Base-by-base conservation (phyloP, 305 asterid genomes). In the Solanum hybrid region DNA sequence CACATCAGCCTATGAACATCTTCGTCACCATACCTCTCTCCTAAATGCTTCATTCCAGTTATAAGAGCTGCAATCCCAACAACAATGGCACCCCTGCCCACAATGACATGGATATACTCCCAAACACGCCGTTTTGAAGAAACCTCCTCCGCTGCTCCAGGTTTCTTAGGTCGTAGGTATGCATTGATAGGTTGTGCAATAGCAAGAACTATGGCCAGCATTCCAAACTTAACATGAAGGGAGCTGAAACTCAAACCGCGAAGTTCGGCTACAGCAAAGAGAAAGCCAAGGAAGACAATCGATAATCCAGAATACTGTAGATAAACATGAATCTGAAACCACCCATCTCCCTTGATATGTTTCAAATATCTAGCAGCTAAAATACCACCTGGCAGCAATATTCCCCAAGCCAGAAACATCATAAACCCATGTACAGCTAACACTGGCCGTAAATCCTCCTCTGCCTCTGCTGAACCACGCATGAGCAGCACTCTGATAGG, bases 351-450 rank as follows among this genome's bases (percentile, higher is more conserved):
- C 91, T 95, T 95, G 38, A 97, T 90, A 86, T 96, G 99, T 91
- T 95, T 97, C 86, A 96, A 90, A 94, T 97, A 97, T 91, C 99
- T 91, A 88, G 99, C 99, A 14, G 99, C 93, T 79, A 97, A 91
- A 90, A 93, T 94, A 66, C 99, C 99, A n/a, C 96, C 98, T 24
- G 99, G 99, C 88, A 96, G 94, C 89, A 97, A 92, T 89, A 97
- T 94, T 35, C 99, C 99, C 98, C 98, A 97, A 4, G 99, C 99
- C 76, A 97, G 98, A 91, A 97, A 97, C 99, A 97, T 96, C 99
- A 97, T 96, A 91, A 97, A 96, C 85, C 99, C 99, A 31, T 97
- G 99, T 17, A 97, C 99, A 36, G 96, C 99, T 91, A 97, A 91
- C 37, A 96, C 99, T 5, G 99, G 99, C 29, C 98, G 91, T 60